A percentile compares a stretch with the other conserved stretches of the same genome.
phyloP scores from a whole-genome alignment of 352 stramenopile genomes.

The Pythium sp. region DNA sequence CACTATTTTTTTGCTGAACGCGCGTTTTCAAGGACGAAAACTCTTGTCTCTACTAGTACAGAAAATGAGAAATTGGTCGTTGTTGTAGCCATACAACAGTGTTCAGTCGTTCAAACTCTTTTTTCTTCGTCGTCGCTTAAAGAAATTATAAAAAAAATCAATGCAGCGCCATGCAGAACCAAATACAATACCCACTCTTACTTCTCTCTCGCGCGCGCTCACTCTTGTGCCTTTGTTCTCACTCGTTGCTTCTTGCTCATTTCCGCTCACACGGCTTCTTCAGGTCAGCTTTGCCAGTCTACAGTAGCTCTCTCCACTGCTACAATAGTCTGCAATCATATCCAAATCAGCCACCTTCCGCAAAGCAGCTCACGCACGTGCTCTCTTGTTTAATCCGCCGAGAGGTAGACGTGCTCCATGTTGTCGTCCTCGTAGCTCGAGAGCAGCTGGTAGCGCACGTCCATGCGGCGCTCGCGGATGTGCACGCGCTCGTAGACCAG shows the following conservation, averaged over 20 bases:
- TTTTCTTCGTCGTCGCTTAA: neutral
- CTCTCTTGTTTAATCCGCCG: slow-evolving; percentile 38
- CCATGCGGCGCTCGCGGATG: slow-evolving; percentile 47
- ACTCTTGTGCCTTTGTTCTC: neutral
- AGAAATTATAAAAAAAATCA: neutral
- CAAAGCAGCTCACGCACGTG: neutral
- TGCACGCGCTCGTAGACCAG: slow-evolving; percentile 79
- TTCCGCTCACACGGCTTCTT: neutral
- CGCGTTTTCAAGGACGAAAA: too few species aligned
- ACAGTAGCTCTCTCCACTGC: neutral
- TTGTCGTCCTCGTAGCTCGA: slow-evolving; percentile 80
- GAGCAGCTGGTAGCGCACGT: slow-evolving; percentile 73
- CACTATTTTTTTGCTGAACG: too few species aligned
- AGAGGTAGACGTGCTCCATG: slow-evolving; percentile 80
- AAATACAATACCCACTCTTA: neutral
- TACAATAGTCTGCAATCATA: neutral
- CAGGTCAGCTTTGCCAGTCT: too few species aligned
- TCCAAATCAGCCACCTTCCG: neutral
- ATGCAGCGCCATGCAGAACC: neutral
- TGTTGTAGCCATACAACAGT: too few species aligned
- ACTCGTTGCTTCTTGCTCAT: neutral
- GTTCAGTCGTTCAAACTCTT: neutral
- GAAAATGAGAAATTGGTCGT: too few species aligned
- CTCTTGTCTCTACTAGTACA: too few species aligned
- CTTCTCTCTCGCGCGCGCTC: neutral